These are phyloP conservation scores for Linderina pennispora DNA, from an alignment of 192 early-diverging fungal genomes.

Conservation along the genomic window DNA sequence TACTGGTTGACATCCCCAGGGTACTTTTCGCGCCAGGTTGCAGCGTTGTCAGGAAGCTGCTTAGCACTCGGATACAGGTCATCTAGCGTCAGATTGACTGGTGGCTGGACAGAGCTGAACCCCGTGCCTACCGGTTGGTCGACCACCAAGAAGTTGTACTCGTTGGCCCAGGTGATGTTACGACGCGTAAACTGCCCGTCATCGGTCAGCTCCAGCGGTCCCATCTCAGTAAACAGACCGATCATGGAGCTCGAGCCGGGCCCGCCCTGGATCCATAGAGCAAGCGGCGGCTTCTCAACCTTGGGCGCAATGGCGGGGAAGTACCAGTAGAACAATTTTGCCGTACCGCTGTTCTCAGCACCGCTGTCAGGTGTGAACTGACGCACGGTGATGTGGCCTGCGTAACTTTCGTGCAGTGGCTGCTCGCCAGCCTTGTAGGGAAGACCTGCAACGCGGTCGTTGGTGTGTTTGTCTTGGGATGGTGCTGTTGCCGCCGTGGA, in stretches of 20 bases:
- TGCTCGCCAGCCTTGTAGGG: slow-evolving; percentile 47
- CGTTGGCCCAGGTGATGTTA: slow-evolving; percentile 57
- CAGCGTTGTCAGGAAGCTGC: slow-evolving; percentile 11
- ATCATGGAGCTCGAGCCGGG: slow-evolving; percentile 79
- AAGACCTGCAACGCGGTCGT: slow-evolving; percentile 32
- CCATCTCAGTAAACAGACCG: slow-evolving; percentile 69
- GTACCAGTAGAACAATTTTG: slow-evolving; percentile 67
- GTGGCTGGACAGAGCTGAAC: slow-evolving; percentile 40
- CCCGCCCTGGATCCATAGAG: slow-evolving; percentile 80
- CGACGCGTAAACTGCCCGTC: slow-evolving; percentile 50
- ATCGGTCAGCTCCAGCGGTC: slow-evolving; percentile 59
- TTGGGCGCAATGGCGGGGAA: slow-evolving; percentile 65
- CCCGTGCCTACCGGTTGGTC: slow-evolving; percentile 84
- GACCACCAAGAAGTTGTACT: slow-evolving; percentile 69
- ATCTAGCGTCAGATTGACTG: slow-evolving; percentile 28
- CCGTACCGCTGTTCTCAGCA: slow-evolving; percentile 20
- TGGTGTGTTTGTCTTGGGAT: background rate
- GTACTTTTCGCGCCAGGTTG: slow-evolving; percentile 23
- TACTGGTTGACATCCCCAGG: slow-evolving; percentile 23
- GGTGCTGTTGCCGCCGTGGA: too few species aligned
- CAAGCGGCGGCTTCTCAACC: slow-evolving; percentile 56
- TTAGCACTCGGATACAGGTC: slow-evolving; percentile 33
- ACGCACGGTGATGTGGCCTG: slow-evolving; percentile 54
- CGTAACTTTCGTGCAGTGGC: slow-evolving; percentile 54
- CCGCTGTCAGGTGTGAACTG: slow-evolving; percentile 39